phyloP scores from a whole-genome alignment of 768 basidiomycete genomes.

The Tricholoma sp. region DNA sequence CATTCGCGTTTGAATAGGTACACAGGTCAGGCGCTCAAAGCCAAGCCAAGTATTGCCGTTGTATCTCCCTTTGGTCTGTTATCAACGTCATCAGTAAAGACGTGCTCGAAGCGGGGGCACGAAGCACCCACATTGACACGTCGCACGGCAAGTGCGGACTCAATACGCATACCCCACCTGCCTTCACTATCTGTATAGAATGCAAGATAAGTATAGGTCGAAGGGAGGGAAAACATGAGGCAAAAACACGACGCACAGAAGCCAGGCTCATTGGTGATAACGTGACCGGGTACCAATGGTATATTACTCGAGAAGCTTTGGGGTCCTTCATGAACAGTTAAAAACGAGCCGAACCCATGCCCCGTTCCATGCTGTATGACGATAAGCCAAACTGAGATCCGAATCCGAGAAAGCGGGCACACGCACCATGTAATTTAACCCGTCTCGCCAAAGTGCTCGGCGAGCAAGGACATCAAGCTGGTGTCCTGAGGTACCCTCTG shows the following conservation, averaged over 20 bases:
- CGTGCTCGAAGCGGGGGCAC: slow-evolving; percentile 8
- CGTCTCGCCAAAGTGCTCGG: slow-evolving; percentile 82
- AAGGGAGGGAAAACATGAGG: slow-evolving; percentile 3
- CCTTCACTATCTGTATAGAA: slow-evolving; percentile 57
- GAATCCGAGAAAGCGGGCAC: slow-evolving; percentile 2
- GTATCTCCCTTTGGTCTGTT: slow-evolving; percentile 64
- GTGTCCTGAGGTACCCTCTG: slow-evolving; percentile 79
- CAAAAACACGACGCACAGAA: slow-evolving; percentile 10
- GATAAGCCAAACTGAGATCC: slow-evolving; percentile 7
- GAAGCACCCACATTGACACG: slow-evolving; percentile 41
- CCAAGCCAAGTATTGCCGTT: slow-evolving; percentile 79
- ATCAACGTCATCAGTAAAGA: background rate
- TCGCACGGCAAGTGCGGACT: slow-evolving; percentile 76
- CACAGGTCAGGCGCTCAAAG: slow-evolving; percentile 89
- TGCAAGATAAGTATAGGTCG: slow-evolving; percentile 9
- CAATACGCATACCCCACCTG: slow-evolving; percentile 88
- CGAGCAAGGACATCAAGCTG: slow-evolving; percentile 89
- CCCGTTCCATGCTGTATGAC: slow-evolving; percentile 77
- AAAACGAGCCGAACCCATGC: slow-evolving; percentile 84
- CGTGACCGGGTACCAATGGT: slow-evolving; percentile 77
- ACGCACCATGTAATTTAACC: slow-evolving; percentile 70
- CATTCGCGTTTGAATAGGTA: slow-evolving; percentile 90
- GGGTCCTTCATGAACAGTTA: slow-evolving; percentile 83
- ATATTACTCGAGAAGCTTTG: slow-evolving; percentile 69
- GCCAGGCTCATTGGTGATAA: slow-evolving; percentile 93